These are phyloP conservation scores for Iris pallida DNA, from an alignment of 116 monocot species.

Conservation along the genomic window DNA sequence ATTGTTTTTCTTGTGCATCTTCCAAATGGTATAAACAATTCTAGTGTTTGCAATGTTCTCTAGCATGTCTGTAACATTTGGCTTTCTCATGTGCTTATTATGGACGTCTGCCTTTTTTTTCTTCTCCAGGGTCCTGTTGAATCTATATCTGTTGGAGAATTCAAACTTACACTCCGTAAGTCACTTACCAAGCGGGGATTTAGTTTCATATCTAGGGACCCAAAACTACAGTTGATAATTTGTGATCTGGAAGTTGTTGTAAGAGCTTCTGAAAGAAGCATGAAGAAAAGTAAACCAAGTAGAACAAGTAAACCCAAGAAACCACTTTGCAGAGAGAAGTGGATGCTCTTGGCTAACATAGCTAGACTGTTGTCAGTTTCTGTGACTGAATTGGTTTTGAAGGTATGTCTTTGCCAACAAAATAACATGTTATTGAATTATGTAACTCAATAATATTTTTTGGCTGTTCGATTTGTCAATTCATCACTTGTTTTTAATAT, in stretches of 20 bases:
- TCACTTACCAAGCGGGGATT: conserved; percentile 74
- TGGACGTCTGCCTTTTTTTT: background rate
- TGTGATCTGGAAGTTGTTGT: conserved; percentile 73
- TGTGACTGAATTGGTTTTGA: conserved; percentile 80
- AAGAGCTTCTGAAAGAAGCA: conserved; percentile 39
- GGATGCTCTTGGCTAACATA: conserved; percentile 5
- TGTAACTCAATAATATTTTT: too few species aligned
- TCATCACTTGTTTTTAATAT: too few species aligned
- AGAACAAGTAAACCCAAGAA: conserved; percentile 23
- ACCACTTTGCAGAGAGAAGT: conserved; percentile 17
- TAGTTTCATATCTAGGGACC: conserved; percentile 82
- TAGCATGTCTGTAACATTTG: too few species aligned
- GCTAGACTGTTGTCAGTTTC: conserved; percentile 83
- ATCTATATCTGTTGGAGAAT: conserved; percentile 74
- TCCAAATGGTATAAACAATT: too few species aligned
- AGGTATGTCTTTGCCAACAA: conserved; percentile 42
- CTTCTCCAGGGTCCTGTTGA: conserved; percentile 63
- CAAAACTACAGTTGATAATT: conserved; percentile 75
- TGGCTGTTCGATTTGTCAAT: too few species aligned
- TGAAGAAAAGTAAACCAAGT: conserved; percentile 25
- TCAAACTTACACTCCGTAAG: conserved; percentile 78
- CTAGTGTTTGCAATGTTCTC: too few species aligned
- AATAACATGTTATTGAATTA: conserved; percentile 1
- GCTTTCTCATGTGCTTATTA: too few species aligned
- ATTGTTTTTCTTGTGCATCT: too few species aligned